Evolutionary conservation across 169 alveolate genomes (phyloP).

Genomic region (Babesia ovata): DNA sequence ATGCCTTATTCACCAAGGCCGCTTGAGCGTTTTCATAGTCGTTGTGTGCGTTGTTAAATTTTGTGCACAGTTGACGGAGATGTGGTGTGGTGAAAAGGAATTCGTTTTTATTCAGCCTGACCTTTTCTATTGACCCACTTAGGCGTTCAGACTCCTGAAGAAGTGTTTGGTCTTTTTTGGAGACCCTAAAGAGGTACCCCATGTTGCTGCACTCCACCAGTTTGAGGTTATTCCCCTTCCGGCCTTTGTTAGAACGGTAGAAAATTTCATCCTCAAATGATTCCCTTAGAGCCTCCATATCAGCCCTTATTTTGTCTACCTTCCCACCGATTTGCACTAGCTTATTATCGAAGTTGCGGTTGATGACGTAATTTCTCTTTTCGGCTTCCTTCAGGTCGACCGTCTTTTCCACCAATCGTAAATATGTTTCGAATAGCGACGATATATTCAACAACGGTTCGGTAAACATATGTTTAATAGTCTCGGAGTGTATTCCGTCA

Average conservation of each 20-base stretch:
- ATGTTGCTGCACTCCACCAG: conserved; percentile 79
- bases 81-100: conserved; percentile 86
- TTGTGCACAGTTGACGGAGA: conserved; percentile 78
- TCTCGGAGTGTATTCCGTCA: conserved; percentile 70
- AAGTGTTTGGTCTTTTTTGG: conserved; percentile 80
- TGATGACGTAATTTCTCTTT: conserved; percentile 85
- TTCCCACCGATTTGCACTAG: conserved; percentile 76
- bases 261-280: conserved; percentile 79
- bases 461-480: conserved; percentile 64
- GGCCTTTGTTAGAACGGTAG: conserved; percentile 68
- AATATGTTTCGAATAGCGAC: conserved; percentile 80
- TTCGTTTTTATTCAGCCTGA: conserved; percentile 86
- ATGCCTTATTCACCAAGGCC: conserved; percentile 86
- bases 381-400: conserved; percentile 90
- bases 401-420: conserved; percentile 89
- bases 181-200: conserved; percentile 85
- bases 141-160: conserved; percentile 62
- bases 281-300: conserved; percentile 83
- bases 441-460: conserved; percentile 81
- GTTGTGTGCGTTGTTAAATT: conserved; percentile 74
- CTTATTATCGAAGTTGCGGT: conserved; percentile 81
- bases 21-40: conserved; percentile 83
- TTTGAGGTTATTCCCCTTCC: conserved; percentile 62
- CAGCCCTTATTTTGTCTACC: conserved; percentile 72
- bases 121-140: conserved; percentile 64